Evolutionary conservation across 768 basidiomycete genomes (phyloP), one percentile per base, ranked within the genome.

Genomic region (Ephemerocybe angulata): DNA sequence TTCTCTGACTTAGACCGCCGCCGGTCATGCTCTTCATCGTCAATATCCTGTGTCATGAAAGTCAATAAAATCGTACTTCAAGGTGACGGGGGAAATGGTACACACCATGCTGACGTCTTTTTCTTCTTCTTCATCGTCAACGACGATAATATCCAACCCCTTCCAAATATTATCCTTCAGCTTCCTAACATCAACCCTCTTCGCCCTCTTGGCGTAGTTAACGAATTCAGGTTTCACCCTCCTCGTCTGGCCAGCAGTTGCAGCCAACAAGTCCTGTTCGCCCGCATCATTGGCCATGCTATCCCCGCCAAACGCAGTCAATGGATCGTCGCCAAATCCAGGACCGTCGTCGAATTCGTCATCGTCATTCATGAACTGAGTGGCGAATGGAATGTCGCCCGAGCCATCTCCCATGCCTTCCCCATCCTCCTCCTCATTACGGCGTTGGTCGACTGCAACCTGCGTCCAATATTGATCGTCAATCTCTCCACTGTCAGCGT

Each of bases 151-250:
- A 62, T 92, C 87, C 42, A 98, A 69, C 1, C 90, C 90, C 67
- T 82, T 90, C 97, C 97, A 98, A 46, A 99, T 98, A 62, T 94
- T 96, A 57, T 98, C 96, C 75, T 99, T 99, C 58, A 99, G 74
- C 72, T 89, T 93, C 65, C 93, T 83, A 33, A 99, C 96, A 65
- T 98, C 97, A 21, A 99, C 96, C 38, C 96, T 77, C 74, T 98
- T 99, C 2, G 96, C 97, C 33, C 89, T 84, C 72, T 94, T 95
- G 1, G 95, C 88, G 65, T 97, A 98, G 60, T 93, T 92, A 60
- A 99, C 93, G 50, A 83, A 81, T 65, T 97, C 90, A 5, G 93
- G 94, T 61, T 85, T 77, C 35, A 90, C 85, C 10, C 92, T 87
- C 50, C 90, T 85, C 31, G 85, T 82, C 62, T 85, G 83, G 43